phyloP scores from a whole-genome alignment of 108 stramenopile genomes.

The Parietichytrium sp. region DNA sequence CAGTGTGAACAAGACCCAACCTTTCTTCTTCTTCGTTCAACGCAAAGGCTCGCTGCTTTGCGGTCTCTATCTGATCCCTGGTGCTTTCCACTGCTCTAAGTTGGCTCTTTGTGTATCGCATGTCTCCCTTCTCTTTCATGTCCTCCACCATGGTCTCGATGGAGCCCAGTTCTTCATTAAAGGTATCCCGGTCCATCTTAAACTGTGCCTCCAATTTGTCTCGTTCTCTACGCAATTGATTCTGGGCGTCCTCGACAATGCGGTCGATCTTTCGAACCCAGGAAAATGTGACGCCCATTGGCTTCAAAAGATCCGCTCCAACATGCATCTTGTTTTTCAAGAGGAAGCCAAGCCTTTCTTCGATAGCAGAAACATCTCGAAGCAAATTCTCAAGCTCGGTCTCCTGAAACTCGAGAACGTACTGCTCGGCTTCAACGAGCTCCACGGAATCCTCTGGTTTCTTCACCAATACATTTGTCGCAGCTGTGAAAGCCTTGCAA shows the following conservation, averaged over 20 bases:
- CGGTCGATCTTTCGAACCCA: conserved; percentile 8
- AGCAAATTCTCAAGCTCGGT: background rate
- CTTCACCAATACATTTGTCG: background rate
- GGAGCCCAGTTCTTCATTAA: background rate
- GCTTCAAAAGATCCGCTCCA: background rate
- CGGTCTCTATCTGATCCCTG: background rate
- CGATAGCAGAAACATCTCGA: background rate
- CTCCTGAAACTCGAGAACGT: background rate
- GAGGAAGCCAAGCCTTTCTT: background rate
- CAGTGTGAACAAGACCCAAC: conserved; percentile 41
- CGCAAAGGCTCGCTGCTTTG: conserved; percentile 6
- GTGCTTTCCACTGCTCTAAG: background rate
- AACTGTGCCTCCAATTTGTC: background rate
- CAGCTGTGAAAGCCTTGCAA: background rate
- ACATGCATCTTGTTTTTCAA: background rate
- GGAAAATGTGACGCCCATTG: background rate
- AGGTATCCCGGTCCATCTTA: background rate
- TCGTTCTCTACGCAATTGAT: background rate
- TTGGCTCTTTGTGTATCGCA: background rate
- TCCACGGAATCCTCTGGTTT: background rate
- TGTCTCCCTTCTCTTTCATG: background rate
- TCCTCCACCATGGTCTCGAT: background rate
- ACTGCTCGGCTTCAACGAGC: conserved; percentile 4
- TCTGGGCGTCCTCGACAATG: background rate
- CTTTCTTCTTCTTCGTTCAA: conserved; percentile 27